Conservation (phyloP, 2,329 filamentous ascomycete species). For the Neonectria magnoliae region DNA sequence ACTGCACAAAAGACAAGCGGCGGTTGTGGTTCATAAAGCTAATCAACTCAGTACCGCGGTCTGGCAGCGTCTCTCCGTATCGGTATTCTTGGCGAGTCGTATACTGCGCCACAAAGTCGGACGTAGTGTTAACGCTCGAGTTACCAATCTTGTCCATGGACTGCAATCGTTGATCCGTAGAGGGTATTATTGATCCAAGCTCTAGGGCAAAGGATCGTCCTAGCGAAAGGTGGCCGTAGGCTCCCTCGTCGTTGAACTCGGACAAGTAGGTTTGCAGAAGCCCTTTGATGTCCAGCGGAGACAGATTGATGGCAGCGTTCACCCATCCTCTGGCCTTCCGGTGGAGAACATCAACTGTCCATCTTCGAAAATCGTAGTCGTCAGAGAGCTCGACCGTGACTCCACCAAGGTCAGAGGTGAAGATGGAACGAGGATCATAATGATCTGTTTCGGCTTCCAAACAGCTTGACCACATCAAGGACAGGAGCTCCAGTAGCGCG, state of each 20-base stretch:
- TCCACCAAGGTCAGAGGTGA: constrained; percentile 79
- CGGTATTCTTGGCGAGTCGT: constrained; percentile 96
- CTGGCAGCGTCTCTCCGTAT: constrained; percentile 79
- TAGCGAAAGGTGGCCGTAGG: constrained; percentile 90
- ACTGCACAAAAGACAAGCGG: constrained; percentile 62
- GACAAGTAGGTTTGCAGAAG: constrained; percentile 96
- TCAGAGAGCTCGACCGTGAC: constrained; percentile 93
- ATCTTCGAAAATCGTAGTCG: constrained; percentile 83
- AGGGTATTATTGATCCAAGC: constrained; percentile 87
- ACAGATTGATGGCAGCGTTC: constrained; percentile 79
- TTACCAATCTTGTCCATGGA: constrained; percentile 81
- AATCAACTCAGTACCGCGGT: constrained; percentile 73
- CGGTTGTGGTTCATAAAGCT: constrained; percentile 67
- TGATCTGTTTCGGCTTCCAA: constrained; percentile 94
- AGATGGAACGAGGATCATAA: constrained; percentile 86
- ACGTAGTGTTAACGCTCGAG: constrained; percentile 86
- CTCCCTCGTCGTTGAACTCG: constrained; percentile 90
- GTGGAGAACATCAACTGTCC: constrained; percentile 81
- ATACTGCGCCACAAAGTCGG: constrained; percentile 96
- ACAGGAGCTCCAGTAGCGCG: constrained; percentile 88
- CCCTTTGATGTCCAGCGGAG: constrained; percentile 93
- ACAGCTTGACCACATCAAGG: constrained; percentile 95
- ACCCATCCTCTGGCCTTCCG: constrained; percentile 85
- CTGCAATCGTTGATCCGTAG: constrained; percentile 84
- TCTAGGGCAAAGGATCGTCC: constrained; percentile 95